Conservation (phyloP, 768 basidiomycete species). For the Auricularia heimuer region DNA sequence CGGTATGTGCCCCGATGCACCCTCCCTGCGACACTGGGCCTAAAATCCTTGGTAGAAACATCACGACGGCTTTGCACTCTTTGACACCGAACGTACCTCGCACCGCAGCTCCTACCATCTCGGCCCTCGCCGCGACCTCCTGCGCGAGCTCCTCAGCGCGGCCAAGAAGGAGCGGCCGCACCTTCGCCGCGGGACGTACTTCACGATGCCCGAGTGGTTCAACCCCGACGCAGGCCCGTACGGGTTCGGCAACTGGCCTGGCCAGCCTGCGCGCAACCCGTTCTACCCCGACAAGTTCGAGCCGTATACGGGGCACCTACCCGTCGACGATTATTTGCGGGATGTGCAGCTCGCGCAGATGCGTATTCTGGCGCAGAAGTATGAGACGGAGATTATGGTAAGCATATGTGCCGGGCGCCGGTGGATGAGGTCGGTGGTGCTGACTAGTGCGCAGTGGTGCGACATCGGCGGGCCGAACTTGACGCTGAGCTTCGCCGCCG, state of each 20-base stretch:
- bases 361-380: conserved; percentile 35
- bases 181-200: conserved; percentile 48
- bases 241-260: conserved; percentile 43
- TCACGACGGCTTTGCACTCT: conserved; percentile 50
- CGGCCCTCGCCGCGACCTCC: conserved; percentile 41
- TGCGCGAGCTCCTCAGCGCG: conserved; percentile 39
- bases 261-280: conserved; percentile 42
- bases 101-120: conserved; percentile 40
- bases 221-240: conserved; percentile 43
- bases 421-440: background rate
- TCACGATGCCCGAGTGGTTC: conserved; percentile 47
- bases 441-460: conserved; percentile 34
- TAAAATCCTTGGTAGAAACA: conserved; percentile 44
- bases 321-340: conserved; percentile 42
- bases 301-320: conserved; percentile 41
- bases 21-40: too few species aligned
- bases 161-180: conserved; percentile 41
- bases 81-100: conserved; percentile 45
- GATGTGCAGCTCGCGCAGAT: conserved; percentile 45
- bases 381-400: conserved; percentile 48
- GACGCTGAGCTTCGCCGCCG: conserved; percentile 34
- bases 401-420: background rate
- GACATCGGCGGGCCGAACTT: conserved; percentile 33
- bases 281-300: conserved; percentile 38
- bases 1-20: conserved; percentile 33